These are phyloP conservation scores for Tarenaya hassleriana DNA, from an alignment of 345 rosid species.

Conservation along the genomic window DNA sequence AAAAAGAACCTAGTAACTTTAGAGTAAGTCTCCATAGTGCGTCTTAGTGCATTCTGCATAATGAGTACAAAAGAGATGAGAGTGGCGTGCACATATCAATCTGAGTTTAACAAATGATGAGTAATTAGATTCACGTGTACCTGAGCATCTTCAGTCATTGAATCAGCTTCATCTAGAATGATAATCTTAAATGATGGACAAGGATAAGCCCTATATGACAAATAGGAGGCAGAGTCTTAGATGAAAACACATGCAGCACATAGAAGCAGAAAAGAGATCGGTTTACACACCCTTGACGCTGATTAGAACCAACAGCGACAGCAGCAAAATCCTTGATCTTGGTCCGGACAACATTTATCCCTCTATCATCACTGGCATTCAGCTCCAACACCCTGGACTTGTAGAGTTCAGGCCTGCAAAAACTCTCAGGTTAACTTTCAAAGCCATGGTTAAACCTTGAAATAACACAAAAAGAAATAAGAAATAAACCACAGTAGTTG, in stretches of 20 bases:
- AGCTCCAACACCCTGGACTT: conserved; percentile 91
- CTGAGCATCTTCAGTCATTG: conserved; percentile 99
- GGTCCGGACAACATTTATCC: conserved; percentile 90
- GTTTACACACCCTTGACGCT: conserved; percentile 53
- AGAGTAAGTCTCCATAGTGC: conserved; percentile 94
- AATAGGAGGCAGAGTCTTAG: background rate
- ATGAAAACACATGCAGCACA: background rate
- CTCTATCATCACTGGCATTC: conserved; percentile 99
- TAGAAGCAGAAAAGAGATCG: background rate
- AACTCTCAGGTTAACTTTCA: conserved; percentile 12
- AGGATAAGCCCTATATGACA: conserved; percentile 60
- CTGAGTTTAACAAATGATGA: conserved; percentile 5
- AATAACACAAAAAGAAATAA: conserved; percentile 12
- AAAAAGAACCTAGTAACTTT: conserved; percentile 94
- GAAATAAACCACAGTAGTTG: background rate
- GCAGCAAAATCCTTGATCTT: conserved; percentile 95
- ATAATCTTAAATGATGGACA: conserved; percentile 90
- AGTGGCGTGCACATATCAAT: conserved; percentile 7
- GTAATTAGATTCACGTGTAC: conserved; percentile 29
- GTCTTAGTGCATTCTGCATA: conserved; percentile 80
- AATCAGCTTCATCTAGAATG: conserved; percentile 93
- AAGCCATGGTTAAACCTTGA: conserved; percentile 2
- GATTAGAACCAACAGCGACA: conserved; percentile 75
- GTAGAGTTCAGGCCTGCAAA: conserved; percentile 79
- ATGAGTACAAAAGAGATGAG: background rate